Base-by-base conservation (phyloP, 2,329 filamentous ascomycete species). In the Botrytis cinerea region DNA sequence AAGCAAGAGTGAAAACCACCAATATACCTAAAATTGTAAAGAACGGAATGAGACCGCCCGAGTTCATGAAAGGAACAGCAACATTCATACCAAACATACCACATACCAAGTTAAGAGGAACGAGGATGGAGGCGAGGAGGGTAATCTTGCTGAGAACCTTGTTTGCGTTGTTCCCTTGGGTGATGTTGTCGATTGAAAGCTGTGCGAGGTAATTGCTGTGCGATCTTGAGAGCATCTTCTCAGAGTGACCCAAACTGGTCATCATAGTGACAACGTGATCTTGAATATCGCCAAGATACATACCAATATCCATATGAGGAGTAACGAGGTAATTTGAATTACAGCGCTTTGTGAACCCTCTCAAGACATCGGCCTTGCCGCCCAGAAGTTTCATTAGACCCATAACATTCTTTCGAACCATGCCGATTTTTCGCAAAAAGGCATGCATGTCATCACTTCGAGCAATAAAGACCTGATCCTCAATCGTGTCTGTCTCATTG, bases 211-310 rank as follows among this genome's bases (percentile, higher is more conserved):
- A 98, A 82, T 98, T 99, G 85, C 92, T 93, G 85, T 99, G 96
- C 2, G 93, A 93, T 35, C 96, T 92, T 43, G 92, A 95, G 68
- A 99, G 88, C 88, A 99, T 98, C 87, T 98, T 98, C 82, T 99
- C 96, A 78, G 97, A 98, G 82, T 99, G 96, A 1, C 90, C 90
- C 78, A 99, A 84, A 83, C 97, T 99, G 78, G 93, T 96, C 88
- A 97, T 97, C 95, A 98, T 98, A 63, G 96, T 99, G 74, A 99
- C 94, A 71, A 99, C 95, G 87, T 99, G 96, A 84, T 99, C 96
- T 83, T 99, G 96, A 76, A 99, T 98, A 84, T 99, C 96, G 80
- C 94, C 94, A 51, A 99, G 88, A 81, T 99, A 99, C 79, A 99
- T 89, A 35, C 95, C 96, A 77, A 99, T 97, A 81, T 99, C 96